A percentile compares a stretch with the other conserved stretches of the same genome.
These are phyloP conservation scores for Hypoxylon intermedium DNA, from an alignment of 495 filamentous ascomycete genomes.

Conservation along the genomic window DNA sequence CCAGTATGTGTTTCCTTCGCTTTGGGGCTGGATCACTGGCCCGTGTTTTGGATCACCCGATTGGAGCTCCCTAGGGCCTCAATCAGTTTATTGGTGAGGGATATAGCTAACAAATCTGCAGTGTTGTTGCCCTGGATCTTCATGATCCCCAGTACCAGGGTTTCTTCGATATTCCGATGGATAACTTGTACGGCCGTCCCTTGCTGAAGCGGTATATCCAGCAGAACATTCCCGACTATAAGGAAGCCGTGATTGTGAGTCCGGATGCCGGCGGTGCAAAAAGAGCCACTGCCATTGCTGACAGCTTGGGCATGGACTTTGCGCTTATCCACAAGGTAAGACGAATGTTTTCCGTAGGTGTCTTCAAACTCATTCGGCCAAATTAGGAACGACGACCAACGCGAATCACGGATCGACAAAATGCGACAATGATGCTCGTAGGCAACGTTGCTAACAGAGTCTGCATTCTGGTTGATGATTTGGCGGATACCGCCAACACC, in stretches of 20 bases:
- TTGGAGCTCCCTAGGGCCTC: neutral
- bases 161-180: slow-evolving; percentile 97
- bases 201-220: slow-evolving; percentile 90
- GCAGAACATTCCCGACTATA: slow-evolving; percentile 83
- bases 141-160: slow-evolving; percentile 99
- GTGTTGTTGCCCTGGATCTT: slow-evolving; percentile 91
- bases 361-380: slow-evolving; percentile 47
- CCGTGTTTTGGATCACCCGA: neutral
- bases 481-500: slow-evolving; percentile 95
- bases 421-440: slow-evolving; percentile 98
- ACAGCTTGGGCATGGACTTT: slow-evolving; percentile 89
- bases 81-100: slow-evolving; percentile 7
- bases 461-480: slow-evolving; percentile 90
- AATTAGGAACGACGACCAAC: slow-evolving; percentile 93
- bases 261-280: slow-evolving; percentile 97
- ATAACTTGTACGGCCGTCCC: slow-evolving; percentile 91
- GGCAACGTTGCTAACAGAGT: slow-evolving; percentile 82
- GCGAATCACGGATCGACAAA: slow-evolving; percentile 88
- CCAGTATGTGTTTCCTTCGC: slow-evolving; percentile 60
- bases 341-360: slow-evolving; percentile 37
- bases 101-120: slow-evolving; percentile 40
- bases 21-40: slow-evolving; percentile 4
- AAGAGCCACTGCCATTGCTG: slow-evolving; percentile 94
- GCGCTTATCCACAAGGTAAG: slow-evolving; percentile 97
- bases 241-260: slow-evolving; percentile 89